These are phyloP conservation scores for Lophiostoma macrostomum DNA, from an alignment of 495 filamentous ascomycete species.

Conservation along the genomic window DNA sequence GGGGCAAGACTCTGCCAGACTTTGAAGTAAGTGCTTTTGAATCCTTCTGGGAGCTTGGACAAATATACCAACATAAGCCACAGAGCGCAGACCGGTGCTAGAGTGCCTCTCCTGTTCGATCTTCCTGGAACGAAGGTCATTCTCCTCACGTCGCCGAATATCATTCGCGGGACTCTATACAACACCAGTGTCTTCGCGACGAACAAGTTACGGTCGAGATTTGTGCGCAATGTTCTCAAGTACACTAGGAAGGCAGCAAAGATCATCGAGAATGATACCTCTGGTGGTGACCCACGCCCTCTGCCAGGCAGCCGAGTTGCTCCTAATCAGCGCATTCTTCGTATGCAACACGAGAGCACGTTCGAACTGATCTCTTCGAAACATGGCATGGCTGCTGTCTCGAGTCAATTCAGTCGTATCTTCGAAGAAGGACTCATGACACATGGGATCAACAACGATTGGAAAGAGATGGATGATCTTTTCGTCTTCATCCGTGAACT, in stretches of 20 bases:
- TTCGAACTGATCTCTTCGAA: conserved; percentile 1
- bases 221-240: neutral
- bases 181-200: neutral
- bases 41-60: too few relatives aligned
- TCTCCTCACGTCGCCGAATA: neutral
- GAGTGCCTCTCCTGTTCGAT: neutral
- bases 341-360: conserved; percentile 2
- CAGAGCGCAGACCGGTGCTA: neutral
- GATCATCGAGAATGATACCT: neutral
- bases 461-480: neutral
- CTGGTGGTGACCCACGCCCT: neutral
- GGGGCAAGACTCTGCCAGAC: too few relatives aligned
- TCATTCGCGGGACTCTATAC: conserved; percentile 1
- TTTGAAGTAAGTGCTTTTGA: too few relatives aligned
- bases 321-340: neutral
- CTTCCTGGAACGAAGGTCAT: neutral
- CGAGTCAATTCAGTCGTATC: neutral
- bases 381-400: neutral
- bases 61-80: too few relatives aligned
- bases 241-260: neutral
- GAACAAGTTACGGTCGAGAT: neutral
- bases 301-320: neutral
- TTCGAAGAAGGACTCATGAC: neutral
- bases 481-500: neutral
- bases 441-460: neutral